Conservation (phyloP, 176 grass and related monocot genomes). For the Phragmites australis region DNA sequence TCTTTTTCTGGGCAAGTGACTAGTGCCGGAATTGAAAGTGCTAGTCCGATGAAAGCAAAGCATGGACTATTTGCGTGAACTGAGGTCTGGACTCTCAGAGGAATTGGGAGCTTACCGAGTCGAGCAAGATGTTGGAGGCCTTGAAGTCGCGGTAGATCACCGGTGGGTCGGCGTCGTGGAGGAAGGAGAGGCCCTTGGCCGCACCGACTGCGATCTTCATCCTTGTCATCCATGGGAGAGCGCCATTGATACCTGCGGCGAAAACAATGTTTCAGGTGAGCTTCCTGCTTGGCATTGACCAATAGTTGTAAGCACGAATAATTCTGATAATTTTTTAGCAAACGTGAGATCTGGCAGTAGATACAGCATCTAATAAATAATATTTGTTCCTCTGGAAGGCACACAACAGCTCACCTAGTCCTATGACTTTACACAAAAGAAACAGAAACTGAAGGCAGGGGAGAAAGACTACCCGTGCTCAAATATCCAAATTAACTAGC, state of each 20-base stretch:
- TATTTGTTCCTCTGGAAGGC: background rate
- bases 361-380: slow-evolving; percentile 6
- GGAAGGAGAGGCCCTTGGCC: slow-evolving; percentile 73
- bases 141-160: slow-evolving; percentile 87
- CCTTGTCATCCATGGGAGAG: slow-evolving; percentile 66
- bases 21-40: slow-evolving; percentile 1
- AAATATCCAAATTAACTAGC: background rate
- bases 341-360: background rate
- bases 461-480: background rate
- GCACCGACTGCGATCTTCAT: slow-evolving; percentile 72
- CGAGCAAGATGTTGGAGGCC: slow-evolving; percentile 72
- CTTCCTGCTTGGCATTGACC: slow-evolving; percentile 34
- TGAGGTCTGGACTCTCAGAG: background rate
- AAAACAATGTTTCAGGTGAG: slow-evolving; percentile 23
- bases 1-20: background rate
- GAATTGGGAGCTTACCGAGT: slow-evolving; percentile 43
- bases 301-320: background rate
- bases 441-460: slow-evolving; percentile 3
- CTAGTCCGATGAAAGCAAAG: background rate
- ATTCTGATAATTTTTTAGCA: background rate
- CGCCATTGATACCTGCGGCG: slow-evolving; percentile 39
- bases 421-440: slow-evolving; percentile 12
- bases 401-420: slow-evolving; percentile 26
- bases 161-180: slow-evolving; percentile 49
- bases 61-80: background rate